Percentiles rank a stretch among this genome's conserved stretches.
Conservation (phyloP, 768 basidiomycete species). For the Psilocybe azurescens region DNA sequence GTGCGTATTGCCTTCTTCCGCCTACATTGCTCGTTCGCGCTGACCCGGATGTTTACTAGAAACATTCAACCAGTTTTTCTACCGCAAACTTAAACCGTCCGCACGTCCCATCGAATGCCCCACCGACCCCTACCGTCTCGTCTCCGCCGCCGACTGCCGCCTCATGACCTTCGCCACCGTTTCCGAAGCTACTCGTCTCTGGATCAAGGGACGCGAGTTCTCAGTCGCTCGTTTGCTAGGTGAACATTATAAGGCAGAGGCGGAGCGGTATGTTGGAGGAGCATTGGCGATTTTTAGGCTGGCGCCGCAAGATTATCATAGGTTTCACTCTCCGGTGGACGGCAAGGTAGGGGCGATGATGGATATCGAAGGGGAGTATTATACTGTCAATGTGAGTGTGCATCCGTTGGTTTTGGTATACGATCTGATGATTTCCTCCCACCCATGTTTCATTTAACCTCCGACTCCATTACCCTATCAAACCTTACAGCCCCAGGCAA, state of each 20-base stretch:
- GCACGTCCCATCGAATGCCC: conserved; percentile 79
- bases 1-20: conserved; percentile 45
- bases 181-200: conserved; percentile 82
- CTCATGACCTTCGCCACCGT: conserved; percentile 93
- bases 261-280: conserved; percentile 77
- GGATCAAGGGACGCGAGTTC: conserved; percentile 98
- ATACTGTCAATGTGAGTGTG: conserved; percentile 85
- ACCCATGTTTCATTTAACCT: neutral
- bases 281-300: conserved; percentile 91
- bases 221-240: conserved; percentile 81
- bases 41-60: conserved; percentile 42
- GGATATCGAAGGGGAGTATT: conserved; percentile 90
- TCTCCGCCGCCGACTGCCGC: conserved; percentile 94
- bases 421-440: neutral
- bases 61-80: conserved; percentile 95
- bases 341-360: conserved; percentile 84
- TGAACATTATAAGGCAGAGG: conserved; percentile 71
- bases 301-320: conserved; percentile 95
- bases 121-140: conserved; percentile 77
- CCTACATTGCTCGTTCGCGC: too few relatives aligned
- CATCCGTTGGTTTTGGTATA: too few relatives aligned
- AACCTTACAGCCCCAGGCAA: conserved; percentile 79
- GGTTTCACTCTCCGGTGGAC: conserved; percentile 89
- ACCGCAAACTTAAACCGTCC: conserved; percentile 79
- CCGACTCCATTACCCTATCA: neutral